Percentiles rank a stretch among this genome's conserved stretches.
These are phyloP conservation scores for Boletellus sp. DNA, from an alignment of 768 basidiomycete species.

Conservation along the genomic window DNA sequence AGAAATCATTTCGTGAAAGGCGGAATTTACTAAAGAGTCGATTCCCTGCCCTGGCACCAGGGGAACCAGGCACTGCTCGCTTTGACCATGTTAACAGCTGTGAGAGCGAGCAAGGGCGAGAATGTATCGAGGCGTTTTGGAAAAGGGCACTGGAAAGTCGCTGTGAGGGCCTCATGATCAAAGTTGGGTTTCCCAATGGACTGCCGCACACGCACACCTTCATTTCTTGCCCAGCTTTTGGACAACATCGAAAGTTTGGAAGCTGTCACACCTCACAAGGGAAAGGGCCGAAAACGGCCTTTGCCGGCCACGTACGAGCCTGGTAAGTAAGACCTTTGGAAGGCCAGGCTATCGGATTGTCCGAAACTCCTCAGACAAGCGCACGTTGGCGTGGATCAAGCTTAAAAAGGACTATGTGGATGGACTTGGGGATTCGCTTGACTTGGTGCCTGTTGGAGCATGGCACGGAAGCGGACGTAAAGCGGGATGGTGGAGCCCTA, in stretches of 20 bases:
- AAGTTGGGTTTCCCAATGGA: constrained; percentile 41
- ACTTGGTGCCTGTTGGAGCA: constrained; percentile 71
- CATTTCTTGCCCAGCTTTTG: constrained; percentile 47
- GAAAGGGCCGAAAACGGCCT: constrained; percentile 52
- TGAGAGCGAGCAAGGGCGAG: constrained; percentile 58
- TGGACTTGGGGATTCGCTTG: constrained; percentile 72
- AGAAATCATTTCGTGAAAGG: constrained; percentile 65
- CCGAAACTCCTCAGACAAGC: constrained; percentile 52
- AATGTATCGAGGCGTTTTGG: constrained; percentile 74
- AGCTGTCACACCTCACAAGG: constrained; percentile 31
- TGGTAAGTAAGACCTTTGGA: constrained; percentile 32
- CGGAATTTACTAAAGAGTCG: constrained; percentile 56
- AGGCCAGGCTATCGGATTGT: neutral
- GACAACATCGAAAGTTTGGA: constrained; percentile 48
- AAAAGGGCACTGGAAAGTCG: constrained; percentile 66
- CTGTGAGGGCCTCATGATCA: constrained; percentile 94
- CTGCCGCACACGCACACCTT: neutral
- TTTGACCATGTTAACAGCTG: constrained; percentile 74
- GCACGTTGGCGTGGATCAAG: constrained; percentile 86
- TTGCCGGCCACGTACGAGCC: constrained; percentile 86
- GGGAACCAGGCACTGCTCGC: constrained; percentile 47
- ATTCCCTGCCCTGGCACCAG: constrained; percentile 53
- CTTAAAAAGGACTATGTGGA: constrained; percentile 90
- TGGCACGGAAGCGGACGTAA: constrained; percentile 92
- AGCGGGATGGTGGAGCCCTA: constrained; percentile 88